Base-by-base conservation (phyloP, 1,284 basidiomycete genomes). In the Trichosporon sp. region DNA sequence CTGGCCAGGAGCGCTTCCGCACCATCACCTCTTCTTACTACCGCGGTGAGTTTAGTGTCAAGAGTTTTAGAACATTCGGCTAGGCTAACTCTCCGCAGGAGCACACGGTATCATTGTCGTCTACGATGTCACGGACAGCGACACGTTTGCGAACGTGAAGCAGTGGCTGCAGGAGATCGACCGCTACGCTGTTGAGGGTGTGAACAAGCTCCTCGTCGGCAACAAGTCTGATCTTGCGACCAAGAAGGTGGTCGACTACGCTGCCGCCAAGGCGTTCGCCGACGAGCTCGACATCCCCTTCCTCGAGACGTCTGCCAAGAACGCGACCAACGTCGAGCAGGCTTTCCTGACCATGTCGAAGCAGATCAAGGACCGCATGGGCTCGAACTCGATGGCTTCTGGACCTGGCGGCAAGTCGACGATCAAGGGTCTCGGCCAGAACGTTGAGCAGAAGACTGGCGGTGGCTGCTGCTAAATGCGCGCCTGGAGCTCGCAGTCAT, bases 131-230 rank as follows among this genome's bases (percentile, higher is more conserved):
- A 99, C 96, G 68, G 96, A 99, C 87, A 94, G 94, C 81, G 94
- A 95, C 92, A 83, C 77, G 86, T 86, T 72, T 61, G 91, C 92
- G 79, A 98, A 99, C 80, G 97, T 99, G 84, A 99, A 99, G 88
- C 95, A 98, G 84, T 99, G 97, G 97, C 89, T 99, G 72, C 95
- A 97, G 83, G 96, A 99, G 86, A 99, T 99, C 80, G 97, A 99
- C 87, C 91, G 96, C 80, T 98, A 99, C 85, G 97, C 97, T 73
- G 96, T 94, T 67, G 97, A 99, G 85, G 97, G 96, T 69, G 96
- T 99, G 73, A 98, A 98, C 89, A 98, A 98, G 87, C 86, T 99
- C 66, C 89, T 99, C 68, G 94, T 99, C 71, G 96, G 96, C 75
- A 99, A 98, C 89, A 99, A 99, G 88, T 94, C 92, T 67, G 96